Evolutionary conservation across 164 flowering plant species (phyloP), one percentile per base, ranked within the genome.

Genomic region (Cinnamomum micranthum): DNA sequence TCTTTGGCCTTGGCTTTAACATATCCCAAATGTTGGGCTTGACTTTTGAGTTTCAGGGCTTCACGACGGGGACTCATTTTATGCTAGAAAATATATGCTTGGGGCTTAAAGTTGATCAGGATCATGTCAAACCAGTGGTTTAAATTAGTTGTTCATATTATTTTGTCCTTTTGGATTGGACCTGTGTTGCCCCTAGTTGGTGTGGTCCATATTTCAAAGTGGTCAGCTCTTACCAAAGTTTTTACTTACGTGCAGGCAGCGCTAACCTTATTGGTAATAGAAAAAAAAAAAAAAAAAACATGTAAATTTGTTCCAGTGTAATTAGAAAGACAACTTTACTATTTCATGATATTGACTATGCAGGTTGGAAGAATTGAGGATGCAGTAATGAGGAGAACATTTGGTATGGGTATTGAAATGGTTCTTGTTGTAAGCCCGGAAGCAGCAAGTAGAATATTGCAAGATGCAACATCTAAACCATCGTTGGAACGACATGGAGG

Each of bases 391-490:
- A 86, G 79, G 71, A 83, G 97, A 47, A 92, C 97, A 3, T 92
- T 94, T 80, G 92, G 91, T 72, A 87, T 92, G 95, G 98, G 97
- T 11, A 88, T 94, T 31, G 96, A 96, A 67, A 92, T 94, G 95
- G 92, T 94, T 73, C 73, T 94, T 4, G 87, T 92, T 66, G 90
- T 89, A 33, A 84, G 81, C 75, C 80, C 80, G 20, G 97, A 87
- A 73, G 91, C 92, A 2, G 80, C 98, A 25, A 65, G 13, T 5
- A 81, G 85, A 79, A 84, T 92, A 75, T 89, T 88, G n/a, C 85
- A 74, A 31, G 35, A 31, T 31, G 35, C 35, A 31, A 31, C 35
- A 31, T 31, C 35, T 31, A 31, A 31, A 31, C 5, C 6, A 31
- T 31, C 0, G 35, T 31, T 31, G 69, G 81, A 82, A 24, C 50